phyloP scores from a whole-genome alignment of 495 filamentous ascomycete species.

The Pseudevernia furfuracea region DNA sequence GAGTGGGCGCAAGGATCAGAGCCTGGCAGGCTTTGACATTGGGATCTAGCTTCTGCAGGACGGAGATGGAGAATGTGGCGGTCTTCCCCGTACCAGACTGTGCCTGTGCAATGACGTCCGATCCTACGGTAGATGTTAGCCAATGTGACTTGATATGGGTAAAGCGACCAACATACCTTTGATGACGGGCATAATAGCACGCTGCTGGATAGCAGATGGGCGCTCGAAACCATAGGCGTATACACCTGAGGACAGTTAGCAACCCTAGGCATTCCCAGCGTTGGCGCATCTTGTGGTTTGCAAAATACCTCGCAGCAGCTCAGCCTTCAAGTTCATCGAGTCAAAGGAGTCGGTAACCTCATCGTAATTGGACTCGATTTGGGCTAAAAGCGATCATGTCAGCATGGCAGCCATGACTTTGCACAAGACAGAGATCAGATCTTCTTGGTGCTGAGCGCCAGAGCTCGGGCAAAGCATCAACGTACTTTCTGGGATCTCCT shows the following conservation, averaged over 20 bases:
- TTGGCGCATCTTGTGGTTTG: neutral
- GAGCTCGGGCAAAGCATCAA: constrained; percentile 14
- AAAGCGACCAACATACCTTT: constrained; percentile 65
- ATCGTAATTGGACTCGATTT: constrained; percentile 99
- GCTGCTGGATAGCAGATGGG: constrained; percentile 98
- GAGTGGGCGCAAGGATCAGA: constrained; percentile 90
- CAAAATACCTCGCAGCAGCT: constrained; percentile 88
- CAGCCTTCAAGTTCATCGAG: constrained; percentile 89
- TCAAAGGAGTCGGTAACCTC: constrained; percentile 99
- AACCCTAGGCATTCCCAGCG: neutral
- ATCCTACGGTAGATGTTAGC: constrained; percentile 50
- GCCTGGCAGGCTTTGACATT: constrained; percentile 92
- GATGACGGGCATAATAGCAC: constrained; percentile 98
- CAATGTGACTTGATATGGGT: constrained; percentile 13
- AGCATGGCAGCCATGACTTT: constrained; percentile 19
- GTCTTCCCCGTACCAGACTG: constrained; percentile 99
- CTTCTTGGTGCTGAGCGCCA: constrained; percentile 5
- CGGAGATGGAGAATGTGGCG: constrained; percentile 96
- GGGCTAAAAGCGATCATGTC: constrained; percentile 50
- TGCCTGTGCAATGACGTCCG: constrained; percentile 97
- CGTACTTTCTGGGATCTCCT: constrained; percentile 88
- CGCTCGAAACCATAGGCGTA: constrained; percentile 99
- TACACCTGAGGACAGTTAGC: constrained; percentile 59
- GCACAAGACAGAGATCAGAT: constrained; percentile 16
- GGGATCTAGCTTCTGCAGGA: constrained; percentile 95